Percentiles rank a stretch among this genome's conserved stretches.
Evolutionary conservation across 345 rosid genomes (phyloP).

Genomic region (Syzygium oleosum): DNA sequence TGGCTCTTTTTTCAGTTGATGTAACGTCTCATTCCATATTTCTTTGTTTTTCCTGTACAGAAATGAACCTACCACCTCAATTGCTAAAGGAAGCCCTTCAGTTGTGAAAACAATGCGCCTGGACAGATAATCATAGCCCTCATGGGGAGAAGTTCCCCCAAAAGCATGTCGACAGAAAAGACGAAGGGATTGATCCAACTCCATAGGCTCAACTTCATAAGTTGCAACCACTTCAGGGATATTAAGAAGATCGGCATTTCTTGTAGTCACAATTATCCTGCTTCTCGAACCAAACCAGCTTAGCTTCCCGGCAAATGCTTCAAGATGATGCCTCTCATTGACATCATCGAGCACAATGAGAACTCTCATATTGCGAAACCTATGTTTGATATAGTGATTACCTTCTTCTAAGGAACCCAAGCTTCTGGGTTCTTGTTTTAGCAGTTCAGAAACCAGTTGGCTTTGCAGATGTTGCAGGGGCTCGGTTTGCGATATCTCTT

Average conservation of each 20-base stretch:
- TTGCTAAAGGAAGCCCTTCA: background rate
- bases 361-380: background rate
- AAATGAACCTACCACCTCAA: background rate
- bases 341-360: slow-evolving; percentile 5
- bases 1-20: background rate
- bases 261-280: background rate
- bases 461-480: background rate
- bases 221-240: background rate
- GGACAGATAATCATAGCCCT: background rate
- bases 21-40: background rate
- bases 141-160: background rate
- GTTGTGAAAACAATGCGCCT: background rate
- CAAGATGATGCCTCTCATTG: background rate
- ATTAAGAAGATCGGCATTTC: background rate
- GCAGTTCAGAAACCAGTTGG: background rate
- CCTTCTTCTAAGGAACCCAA: background rate
- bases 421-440: background rate
- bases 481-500: background rate
- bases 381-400: background rate
- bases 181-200: background rate
- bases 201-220: background rate
- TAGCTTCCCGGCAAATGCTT: background rate
- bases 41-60: background rate
- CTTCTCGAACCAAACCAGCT: slow-evolving; percentile 3
- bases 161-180: background rate